Evolutionary conservation across 1,284 basidiomycete genomes (phyloP).

Genomic region (Sanghuangporus sanghuang): DNA sequence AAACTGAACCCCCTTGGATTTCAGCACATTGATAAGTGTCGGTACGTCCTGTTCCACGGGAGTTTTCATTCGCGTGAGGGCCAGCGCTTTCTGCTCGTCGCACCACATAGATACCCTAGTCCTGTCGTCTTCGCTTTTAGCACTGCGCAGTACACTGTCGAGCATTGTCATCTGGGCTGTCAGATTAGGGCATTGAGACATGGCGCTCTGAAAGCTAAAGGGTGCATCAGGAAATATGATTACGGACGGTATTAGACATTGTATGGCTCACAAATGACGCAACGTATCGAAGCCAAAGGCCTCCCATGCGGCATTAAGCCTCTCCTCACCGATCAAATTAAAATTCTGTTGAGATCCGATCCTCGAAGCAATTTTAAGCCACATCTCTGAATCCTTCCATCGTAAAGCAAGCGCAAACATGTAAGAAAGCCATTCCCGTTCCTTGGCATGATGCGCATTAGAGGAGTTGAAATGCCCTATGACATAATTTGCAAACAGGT

Average conservation of each 20-base stretch:
- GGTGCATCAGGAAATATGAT: neutral
- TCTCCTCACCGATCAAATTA: neutral
- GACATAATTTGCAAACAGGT: neutral
- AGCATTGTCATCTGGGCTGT: neutral
- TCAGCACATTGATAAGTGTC: constrained; percentile 1
- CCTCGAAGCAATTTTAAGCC: neutral
- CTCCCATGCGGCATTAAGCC: neutral
- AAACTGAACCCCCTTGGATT: neutral
- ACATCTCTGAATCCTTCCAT: neutral
- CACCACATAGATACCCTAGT: neutral
- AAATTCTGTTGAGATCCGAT: neutral
- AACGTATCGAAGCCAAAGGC: constrained; percentile 6
- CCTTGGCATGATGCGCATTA: neutral
- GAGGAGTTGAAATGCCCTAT: neutral
- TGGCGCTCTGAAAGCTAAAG: neutral
- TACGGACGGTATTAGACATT: neutral
- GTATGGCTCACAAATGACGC: neutral
- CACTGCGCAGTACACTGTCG: neutral
- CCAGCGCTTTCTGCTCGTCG: neutral
- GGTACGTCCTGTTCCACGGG: neutral
- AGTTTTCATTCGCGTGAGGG: neutral
- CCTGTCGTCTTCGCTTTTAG: neutral
- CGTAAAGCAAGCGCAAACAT: neutral
- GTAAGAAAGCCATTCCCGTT: neutral
- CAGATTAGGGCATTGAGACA: neutral